Percentiles rank a stretch among this genome's conserved stretches.
These are phyloP conservation scores for Lipomyces kockii DNA, from an alignment of 805 yeast genomes.

Conservation along the genomic window DNA sequence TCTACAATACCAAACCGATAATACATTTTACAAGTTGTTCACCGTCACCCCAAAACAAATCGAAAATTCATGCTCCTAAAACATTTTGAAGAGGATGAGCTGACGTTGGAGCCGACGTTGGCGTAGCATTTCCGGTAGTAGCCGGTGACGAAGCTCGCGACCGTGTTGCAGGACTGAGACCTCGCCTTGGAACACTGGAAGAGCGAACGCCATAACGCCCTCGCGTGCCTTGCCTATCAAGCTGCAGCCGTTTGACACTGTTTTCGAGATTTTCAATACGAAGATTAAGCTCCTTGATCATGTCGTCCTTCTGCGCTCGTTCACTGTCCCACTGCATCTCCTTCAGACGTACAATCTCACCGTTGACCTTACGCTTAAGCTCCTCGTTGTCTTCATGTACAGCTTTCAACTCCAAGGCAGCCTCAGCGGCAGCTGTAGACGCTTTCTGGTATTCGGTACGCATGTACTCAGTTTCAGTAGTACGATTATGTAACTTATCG, in stretches of 20 bases:
- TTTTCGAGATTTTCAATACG: constrained; percentile 43
- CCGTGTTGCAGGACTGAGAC: constrained; percentile 32
- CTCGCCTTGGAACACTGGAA: constrained; percentile 34
- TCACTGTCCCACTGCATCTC: constrained; percentile 43
- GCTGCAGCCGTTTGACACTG: constrained; percentile 39
- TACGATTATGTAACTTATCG: constrained; percentile 53
- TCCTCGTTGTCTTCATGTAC: constrained; percentile 39
- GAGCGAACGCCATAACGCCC: constrained; percentile 39
- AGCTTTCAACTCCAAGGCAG: constrained; percentile 41
- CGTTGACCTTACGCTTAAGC: constrained; percentile 37
- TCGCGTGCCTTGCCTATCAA: constrained; percentile 29
- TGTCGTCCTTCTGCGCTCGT: constrained; percentile 40
- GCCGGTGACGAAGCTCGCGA: constrained; percentile 35
- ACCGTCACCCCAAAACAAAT: too few species aligned
- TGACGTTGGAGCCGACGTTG: constrained; percentile 18
- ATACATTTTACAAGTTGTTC: not conserved
- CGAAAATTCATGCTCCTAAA: not conserved
- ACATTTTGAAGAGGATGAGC: constrained; percentile 11
- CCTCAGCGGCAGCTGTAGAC: constrained; percentile 42
- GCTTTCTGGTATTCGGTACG: constrained; percentile 42
- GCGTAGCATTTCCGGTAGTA: constrained; percentile 21
- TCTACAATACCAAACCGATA: not conserved
- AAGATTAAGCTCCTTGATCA: constrained; percentile 40
- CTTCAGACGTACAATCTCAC: constrained; percentile 40
- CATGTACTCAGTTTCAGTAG: constrained; percentile 66